These are phyloP conservation scores for Phytophthora tubulina DNA, from an alignment of 352 stramenopile species.

Conservation along the genomic window DNA sequence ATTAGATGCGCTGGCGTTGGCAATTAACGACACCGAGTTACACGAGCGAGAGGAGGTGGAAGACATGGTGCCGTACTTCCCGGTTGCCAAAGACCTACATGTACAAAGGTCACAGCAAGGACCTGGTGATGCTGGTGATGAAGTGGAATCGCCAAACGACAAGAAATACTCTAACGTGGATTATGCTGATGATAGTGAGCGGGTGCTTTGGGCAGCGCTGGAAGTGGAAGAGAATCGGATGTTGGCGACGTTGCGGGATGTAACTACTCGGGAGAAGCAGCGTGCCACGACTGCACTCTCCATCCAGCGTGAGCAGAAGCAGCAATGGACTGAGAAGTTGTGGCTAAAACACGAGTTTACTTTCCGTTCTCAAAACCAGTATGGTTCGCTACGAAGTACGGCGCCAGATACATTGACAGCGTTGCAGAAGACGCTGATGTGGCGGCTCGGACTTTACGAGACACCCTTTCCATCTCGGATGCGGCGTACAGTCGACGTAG, in stretches of 20 bases:
- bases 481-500: slow-evolving; percentile 63
- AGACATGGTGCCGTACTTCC: slow-evolving; percentile 77
- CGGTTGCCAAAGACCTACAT: slow-evolving; percentile 62
- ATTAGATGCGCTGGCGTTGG: slow-evolving; percentile 63
- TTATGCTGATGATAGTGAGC: slow-evolving; percentile 58
- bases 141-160: slow-evolving; percentile 15
- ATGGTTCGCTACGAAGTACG: slow-evolving; percentile 41
- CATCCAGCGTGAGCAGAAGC: slow-evolving; percentile 32
- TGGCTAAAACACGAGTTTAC: slow-evolving; percentile 77
- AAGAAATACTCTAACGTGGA: slow-evolving; percentile 37
- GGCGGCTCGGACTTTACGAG: slow-evolving; percentile 70
- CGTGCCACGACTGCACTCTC: slow-evolving; percentile 35
- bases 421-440: slow-evolving; percentile 50
- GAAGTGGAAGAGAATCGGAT: slow-evolving; percentile 88
- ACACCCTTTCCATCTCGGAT: slow-evolving; percentile 71
- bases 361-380: slow-evolving; percentile 75
- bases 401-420: slow-evolving; percentile 43
- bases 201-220: slow-evolving; percentile 73
- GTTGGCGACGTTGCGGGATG: slow-evolving; percentile 65
- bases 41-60: slow-evolving; percentile 77
- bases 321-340: slow-evolving; percentile 61
- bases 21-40: slow-evolving; percentile 78
- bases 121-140: slow-evolving; percentile 9
- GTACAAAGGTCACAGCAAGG: slow-evolving; percentile 20
- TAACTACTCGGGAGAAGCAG: slow-evolving; percentile 50